A percentile compares a stretch with the other conserved stretches of the same genome.
These are phyloP conservation scores for Globisporangium rhizosaccharum DNA, from an alignment of 352 stramenopile genomes.

Conservation along the genomic window DNA sequence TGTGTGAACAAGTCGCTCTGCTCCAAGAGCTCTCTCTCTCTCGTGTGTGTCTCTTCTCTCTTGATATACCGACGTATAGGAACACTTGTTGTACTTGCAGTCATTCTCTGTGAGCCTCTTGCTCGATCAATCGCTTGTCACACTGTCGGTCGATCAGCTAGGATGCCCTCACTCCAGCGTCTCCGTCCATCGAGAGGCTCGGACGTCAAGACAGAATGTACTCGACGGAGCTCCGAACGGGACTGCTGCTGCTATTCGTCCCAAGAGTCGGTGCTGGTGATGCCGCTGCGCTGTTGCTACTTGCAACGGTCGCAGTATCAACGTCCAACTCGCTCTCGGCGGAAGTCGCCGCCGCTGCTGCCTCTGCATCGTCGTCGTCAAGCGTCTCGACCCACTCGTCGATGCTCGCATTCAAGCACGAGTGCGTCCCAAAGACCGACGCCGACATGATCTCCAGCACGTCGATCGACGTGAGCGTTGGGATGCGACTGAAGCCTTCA, in stretches of 20 bases:
- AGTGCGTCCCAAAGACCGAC: background rate
- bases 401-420: background rate
- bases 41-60: too few relatives aligned
- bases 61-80: too few relatives aligned
- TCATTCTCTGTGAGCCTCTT: too few relatives aligned
- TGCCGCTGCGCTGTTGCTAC: background rate
- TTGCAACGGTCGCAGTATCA: background rate
- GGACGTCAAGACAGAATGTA: background rate
- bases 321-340: background rate
- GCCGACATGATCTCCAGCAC: slow-evolving; percentile 7
- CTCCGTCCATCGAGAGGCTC: too few relatives aligned
- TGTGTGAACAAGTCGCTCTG: too few relatives aligned
- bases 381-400: background rate
- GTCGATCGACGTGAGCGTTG: background rate
- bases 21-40: too few relatives aligned
- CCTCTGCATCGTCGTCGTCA: background rate
- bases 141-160: too few relatives aligned
- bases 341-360: background rate
- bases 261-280: background rate
- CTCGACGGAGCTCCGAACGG: background rate
- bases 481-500: slow-evolving; percentile 2
- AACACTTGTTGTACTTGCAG: too few relatives aligned
- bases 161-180: too few relatives aligned
- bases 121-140: too few relatives aligned
- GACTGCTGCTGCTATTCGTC: background rate